Percentiles rank a stretch among this genome's conserved stretches.
phyloP scores from a whole-genome alignment of 1,284 basidiomycete species.

The Puccinia coronata region DNA sequence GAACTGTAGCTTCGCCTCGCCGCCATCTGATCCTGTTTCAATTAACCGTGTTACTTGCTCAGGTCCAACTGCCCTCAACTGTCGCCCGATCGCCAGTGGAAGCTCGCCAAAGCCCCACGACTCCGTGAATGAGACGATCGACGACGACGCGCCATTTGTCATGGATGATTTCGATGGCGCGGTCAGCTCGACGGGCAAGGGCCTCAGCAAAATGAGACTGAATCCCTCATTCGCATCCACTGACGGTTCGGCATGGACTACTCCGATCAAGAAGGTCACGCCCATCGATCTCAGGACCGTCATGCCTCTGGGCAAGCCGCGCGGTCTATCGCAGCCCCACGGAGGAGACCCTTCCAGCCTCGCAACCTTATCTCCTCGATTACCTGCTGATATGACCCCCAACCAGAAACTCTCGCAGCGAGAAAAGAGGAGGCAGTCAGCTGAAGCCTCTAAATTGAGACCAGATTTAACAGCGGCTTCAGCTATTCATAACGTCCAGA shows the following conservation, averaged over 20 bases:
- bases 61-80: neutral
- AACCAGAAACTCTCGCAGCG: slow-evolving; percentile 43
- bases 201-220: neutral
- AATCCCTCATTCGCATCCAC: neutral
- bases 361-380: neutral
- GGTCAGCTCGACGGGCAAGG: neutral
- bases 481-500: neutral
- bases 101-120: neutral
- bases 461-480: neutral
- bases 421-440: slow-evolving; percentile 35
- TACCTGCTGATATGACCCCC: neutral
- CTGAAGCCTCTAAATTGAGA: slow-evolving; percentile 27
- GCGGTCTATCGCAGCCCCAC: neutral
- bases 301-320: slow-evolving; percentile 1
- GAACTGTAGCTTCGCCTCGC: neutral
- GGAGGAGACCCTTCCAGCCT: neutral
- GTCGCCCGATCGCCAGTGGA: neutral
- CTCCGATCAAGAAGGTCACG: slow-evolving; percentile 12
- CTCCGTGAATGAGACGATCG: neutral
- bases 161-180: slow-evolving; percentile 38
- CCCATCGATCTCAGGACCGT: slow-evolving; percentile 31
- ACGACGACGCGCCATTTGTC: slow-evolving; percentile 25
- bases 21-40: neutral
- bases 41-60: neutral
- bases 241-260: slow-evolving; percentile 22